Conservation (phyloP, 257 asterid genomes). For the Solanum paucissectum region DNA sequence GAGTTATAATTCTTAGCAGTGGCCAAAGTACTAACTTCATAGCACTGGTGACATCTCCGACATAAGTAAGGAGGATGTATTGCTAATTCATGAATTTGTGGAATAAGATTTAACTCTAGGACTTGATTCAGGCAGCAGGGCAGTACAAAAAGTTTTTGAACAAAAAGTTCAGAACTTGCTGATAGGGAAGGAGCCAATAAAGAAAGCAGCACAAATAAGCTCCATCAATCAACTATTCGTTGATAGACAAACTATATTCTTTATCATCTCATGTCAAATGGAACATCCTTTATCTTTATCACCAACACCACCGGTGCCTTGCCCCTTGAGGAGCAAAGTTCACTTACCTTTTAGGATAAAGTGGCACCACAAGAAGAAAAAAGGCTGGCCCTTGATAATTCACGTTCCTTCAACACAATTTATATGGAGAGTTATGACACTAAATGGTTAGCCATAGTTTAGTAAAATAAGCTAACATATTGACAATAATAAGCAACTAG, state of each 20-base stretch:
- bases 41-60: not conserved
- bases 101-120: not conserved
- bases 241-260: not conserved
- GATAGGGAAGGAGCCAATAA: not conserved
- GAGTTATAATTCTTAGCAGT: not conserved
- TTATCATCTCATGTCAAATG: not conserved
- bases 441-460: not conserved
- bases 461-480: not conserved
- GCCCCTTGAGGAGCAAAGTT: not conserved
- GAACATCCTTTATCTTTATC: not conserved
- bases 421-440: not conserved
- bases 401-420: not conserved
- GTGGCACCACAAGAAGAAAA: not conserved
- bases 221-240: not conserved
- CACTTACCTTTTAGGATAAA: not conserved
- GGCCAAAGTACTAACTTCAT: not conserved
- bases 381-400: not conserved
- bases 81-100: not conserved
- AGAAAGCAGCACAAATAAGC: not conserved
- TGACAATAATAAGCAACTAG: not conserved
- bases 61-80: not conserved
- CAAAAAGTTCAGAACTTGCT: not conserved
- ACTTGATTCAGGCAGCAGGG: not conserved
- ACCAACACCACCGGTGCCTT: not conserved
- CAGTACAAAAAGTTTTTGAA: not conserved